Percentiles rank a stretch among this genome's conserved stretches.
These are phyloP conservation scores for Globisporangium middletonii DNA, from an alignment of 352 stramenopile species.

Conservation along the genomic window DNA sequence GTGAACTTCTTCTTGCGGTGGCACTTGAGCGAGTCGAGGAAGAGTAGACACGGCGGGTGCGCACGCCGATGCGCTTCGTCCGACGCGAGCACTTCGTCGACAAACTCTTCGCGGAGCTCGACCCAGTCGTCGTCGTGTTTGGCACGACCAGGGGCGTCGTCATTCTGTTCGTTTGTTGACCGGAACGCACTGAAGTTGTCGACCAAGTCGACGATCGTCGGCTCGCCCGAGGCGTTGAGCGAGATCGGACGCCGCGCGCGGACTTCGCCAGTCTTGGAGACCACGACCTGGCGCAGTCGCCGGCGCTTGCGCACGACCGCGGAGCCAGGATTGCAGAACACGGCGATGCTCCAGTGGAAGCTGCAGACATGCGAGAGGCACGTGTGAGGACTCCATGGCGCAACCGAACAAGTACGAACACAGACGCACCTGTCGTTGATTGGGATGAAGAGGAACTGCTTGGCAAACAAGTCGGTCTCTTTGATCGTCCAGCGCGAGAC, in stretches of 20 bases:
- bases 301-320: slow-evolving; percentile 50
- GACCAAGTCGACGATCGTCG: slow-evolving; percentile 26
- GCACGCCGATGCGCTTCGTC: slow-evolving; percentile 27
- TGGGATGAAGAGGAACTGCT: slow-evolving; percentile 85
- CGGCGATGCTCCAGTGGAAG: slow-evolving; percentile 88
- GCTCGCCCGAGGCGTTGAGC: slow-evolving; percentile 4
- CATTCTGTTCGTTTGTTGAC: too few relatives aligned
- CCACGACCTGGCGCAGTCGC: slow-evolving; percentile 4
- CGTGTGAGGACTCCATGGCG: background rate
- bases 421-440: slow-evolving; percentile 79
- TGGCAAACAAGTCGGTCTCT: slow-evolving; percentile 78
- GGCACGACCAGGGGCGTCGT: too few relatives aligned
- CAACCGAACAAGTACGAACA: background rate
- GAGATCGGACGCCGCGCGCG: slow-evolving; percentile 7
- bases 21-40: slow-evolving; percentile 93
- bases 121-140: slow-evolving; percentile 4
- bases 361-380: slow-evolving; percentile 15
- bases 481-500: slow-evolving; percentile 83
- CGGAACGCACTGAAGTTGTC: slow-evolving; percentile 20
- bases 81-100: slow-evolving; percentile 45
- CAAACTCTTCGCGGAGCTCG: slow-evolving; percentile 16
- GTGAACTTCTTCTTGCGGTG: slow-evolving; percentile 89
- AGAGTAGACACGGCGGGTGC: slow-evolving; percentile 82
- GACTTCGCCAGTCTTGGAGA: slow-evolving; percentile 13
- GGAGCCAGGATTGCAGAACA: slow-evolving; percentile 80